phyloP scores from a whole-genome alignment of 2,329 filamentous ascomycete genomes.

The Fonsecaea nubica region DNA sequence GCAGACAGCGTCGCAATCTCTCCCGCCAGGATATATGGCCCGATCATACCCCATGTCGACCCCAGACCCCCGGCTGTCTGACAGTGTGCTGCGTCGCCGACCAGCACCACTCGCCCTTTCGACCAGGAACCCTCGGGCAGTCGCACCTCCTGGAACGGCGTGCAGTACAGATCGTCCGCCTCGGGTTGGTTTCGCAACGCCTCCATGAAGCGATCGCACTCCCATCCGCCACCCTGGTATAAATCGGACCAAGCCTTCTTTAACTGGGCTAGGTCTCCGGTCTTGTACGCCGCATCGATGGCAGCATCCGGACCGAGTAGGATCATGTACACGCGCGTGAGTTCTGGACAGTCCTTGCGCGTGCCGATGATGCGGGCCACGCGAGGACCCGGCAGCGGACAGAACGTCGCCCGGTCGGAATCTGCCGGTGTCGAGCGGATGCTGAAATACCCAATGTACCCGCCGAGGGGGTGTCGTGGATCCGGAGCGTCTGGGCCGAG shows the following conservation, averaged over 20 bases:
- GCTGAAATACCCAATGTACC: conserved; percentile 43
- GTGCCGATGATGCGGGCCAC: conserved; percentile 37
- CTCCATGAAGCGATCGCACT: conserved; percentile 46
- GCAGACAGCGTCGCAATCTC: conserved; percentile 45
- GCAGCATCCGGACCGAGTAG: not conserved
- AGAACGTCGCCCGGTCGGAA: conserved; percentile 30
- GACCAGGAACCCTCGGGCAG: conserved; percentile 47
- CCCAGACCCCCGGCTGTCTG: conserved; percentile 47
- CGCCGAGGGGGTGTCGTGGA: conserved; percentile 36
- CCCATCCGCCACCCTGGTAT: conserved; percentile 50
- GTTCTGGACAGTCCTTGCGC: conserved; percentile 21
- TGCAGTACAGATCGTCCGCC: conserved; percentile 54
- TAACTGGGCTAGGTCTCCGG: conserved; percentile 37
- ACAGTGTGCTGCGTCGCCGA: conserved; percentile 56
- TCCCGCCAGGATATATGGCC: conserved; percentile 64
- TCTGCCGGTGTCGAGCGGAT: conserved; percentile 40
- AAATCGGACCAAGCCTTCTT: conserved; percentile 42
- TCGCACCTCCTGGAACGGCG: conserved; percentile 48
- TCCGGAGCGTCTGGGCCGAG: conserved; percentile 40
- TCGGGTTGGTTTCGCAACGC: conserved; percentile 45
- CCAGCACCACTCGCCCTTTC: conserved; percentile 49
- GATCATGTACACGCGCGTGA: conserved; percentile 39
- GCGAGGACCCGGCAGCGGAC: conserved; percentile 38
- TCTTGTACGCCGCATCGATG: conserved; percentile 5
- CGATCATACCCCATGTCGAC: conserved; percentile 46